Percentiles rank a stretch among this genome's conserved stretches.
These are phyloP conservation scores for Hyparrhenia diplandra DNA, from an alignment of 176 grass and related monocot species.

Conservation along the genomic window DNA sequence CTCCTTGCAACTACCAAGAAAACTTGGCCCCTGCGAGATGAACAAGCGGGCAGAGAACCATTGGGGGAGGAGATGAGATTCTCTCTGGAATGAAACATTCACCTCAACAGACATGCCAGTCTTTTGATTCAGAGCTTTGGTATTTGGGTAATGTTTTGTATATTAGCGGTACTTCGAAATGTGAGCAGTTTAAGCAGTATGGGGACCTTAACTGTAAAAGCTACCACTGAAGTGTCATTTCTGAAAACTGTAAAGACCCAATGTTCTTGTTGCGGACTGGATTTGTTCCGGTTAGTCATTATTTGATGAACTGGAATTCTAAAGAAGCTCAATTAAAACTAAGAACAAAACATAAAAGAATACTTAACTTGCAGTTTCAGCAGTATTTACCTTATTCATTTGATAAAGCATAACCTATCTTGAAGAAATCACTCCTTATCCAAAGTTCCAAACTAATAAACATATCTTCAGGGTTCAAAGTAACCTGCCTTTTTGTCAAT, in stretches of 20 bases:
- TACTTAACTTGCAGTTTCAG: not conserved
- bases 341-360: not conserved
- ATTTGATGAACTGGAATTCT: not conserved
- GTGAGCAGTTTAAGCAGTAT: not conserved
- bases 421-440: slow-evolving; percentile 5
- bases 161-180: not conserved
- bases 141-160: slow-evolving; percentile 12
- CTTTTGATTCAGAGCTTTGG: slow-evolving; percentile 30
- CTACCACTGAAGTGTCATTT: not conserved
- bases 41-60: slow-evolving; percentile 26
- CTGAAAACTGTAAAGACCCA: not conserved
- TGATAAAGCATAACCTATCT: not conserved
- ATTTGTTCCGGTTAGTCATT: not conserved
- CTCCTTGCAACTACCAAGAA: slow-evolving; percentile 49
- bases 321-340: not conserved
- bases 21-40: slow-evolving; percentile 35
- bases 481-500: slow-evolving; percentile 35
- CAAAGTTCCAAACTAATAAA: not conserved
- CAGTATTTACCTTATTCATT: not conserved
- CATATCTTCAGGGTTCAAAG: slow-evolving; percentile 22
- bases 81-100: slow-evolving; percentile 28
- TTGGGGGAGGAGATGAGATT: slow-evolving; percentile 29
- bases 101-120: slow-evolving; percentile 11
- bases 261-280: not conserved
- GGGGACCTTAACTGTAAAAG: not conserved